Conservation (phyloP, 176 grass and related monocot genomes). For the Triticum aestivum region IWGSC_CS_RefSeq_v2.1 NC_057806.1:602180581-602181080, state of each 20-base stretch:
- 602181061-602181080: conserved; percentile 14
- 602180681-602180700: conserved; percentile 82
- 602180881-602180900: neutral
- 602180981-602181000: conserved; percentile 98
- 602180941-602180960: conserved; percentile 89
- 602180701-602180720: conserved; percentile 97
- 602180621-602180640: conserved; percentile 24
- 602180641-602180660: neutral
- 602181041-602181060: conserved; percentile 87
- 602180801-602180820: conserved; percentile 90
- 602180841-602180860: neutral
- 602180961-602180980: conserved; percentile 97
- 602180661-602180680: conserved; percentile 30
- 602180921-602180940: conserved; percentile 55
- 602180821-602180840: conserved; percentile 51
- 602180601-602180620: conserved; percentile 38
- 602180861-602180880: neutral
- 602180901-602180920: neutral
- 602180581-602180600: conserved; percentile 13
- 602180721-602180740: conserved; percentile 86
- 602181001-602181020: conserved; percentile 84
- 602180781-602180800: conserved; percentile 88
- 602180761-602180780: conserved; percentile 73
- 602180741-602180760: conserved; percentile 72
- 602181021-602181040: conserved; percentile 99